These are phyloP conservation scores for Nepenthes mirabilis DNA, from an alignment of 148 eudicot genomes.

Conservation along the genomic window DNA sequence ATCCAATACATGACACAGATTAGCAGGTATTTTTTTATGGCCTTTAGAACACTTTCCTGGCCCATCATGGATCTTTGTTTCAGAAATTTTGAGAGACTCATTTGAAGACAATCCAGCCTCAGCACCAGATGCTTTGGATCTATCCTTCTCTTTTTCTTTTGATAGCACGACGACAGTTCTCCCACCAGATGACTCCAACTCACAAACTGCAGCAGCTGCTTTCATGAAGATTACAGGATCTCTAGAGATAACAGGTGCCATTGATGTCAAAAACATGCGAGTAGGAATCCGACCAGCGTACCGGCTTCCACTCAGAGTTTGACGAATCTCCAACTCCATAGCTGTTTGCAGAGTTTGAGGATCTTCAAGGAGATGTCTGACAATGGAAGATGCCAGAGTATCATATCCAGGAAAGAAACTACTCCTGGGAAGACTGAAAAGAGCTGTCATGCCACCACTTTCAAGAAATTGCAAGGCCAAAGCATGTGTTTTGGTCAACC, in stretches of 20 bases:
- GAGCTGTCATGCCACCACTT: constrained; percentile 70
- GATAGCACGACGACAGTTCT: constrained; percentile 59
- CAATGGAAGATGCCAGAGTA: constrained; percentile 79
- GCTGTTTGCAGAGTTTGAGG: constrained; percentile 97
- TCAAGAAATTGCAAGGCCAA: constrained; percentile 78
- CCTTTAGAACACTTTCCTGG: constrained; percentile 54
- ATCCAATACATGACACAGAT: constrained; percentile 78
- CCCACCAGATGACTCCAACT: constrained; percentile 82
- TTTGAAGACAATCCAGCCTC: constrained; percentile 46
- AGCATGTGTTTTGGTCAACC: constrained; percentile 77
- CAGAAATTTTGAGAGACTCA: constrained; percentile 46
- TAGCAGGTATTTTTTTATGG: constrained; percentile 79
- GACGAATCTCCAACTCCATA: constrained; percentile 92
- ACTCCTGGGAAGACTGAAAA: constrained; percentile 71
- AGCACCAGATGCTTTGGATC: constrained; percentile 39
- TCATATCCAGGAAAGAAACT: constrained; percentile 89
- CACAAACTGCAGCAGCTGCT: constrained; percentile 79
- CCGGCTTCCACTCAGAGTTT: constrained; percentile 63
- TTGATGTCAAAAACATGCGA: constrained; percentile 74
- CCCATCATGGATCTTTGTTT: constrained; percentile 57
- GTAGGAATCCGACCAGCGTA: constrained; percentile 68
- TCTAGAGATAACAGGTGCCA: constrained; percentile 89
- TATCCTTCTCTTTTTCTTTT: constrained; percentile 80
- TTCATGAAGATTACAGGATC: constrained; percentile 78
- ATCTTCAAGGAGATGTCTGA: constrained; percentile 92